Conservation (phyloP, 106 monocot species). For the Phalaenopsis equestris region DNA sequence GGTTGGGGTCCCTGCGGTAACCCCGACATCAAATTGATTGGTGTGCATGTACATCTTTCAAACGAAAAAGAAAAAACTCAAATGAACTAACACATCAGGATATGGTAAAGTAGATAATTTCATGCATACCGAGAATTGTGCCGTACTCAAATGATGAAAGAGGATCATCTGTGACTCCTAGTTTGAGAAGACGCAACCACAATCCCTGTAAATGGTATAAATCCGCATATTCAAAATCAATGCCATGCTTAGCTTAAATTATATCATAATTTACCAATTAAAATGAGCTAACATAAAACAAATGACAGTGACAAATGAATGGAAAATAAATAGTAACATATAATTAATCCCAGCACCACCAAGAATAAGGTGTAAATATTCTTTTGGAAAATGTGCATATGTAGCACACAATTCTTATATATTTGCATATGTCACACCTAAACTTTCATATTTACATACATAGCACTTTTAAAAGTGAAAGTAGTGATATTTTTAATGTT, state of each 20-base stretch:
- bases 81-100: neutral
- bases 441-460: too few species aligned
- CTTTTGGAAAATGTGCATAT: neutral
- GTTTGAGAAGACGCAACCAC: constrained; percentile 91
- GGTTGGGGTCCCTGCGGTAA: too few species aligned
- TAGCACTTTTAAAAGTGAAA: too few species aligned
- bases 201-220: constrained; percentile 45
- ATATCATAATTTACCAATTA: neutral
- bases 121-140: constrained; percentile 85
- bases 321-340: neutral
- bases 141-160: constrained; percentile 99
- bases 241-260: neutral
- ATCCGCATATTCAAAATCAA: neutral
- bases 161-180: constrained; percentile 97
- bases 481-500: too few species aligned
- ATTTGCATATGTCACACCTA: too few species aligned
- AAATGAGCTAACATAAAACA: neutral
- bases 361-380: neutral
- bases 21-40: too few species aligned
- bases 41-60: too few species aligned
- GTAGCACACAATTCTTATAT: too few species aligned
- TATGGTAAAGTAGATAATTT: neutral
- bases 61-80: neutral
- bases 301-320: neutral
- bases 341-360: neutral